These are phyloP conservation scores for Diaporthe longicolla DNA, from an alignment of 2,329 filamentous ascomycete genomes.

Conservation along the genomic window DNA sequence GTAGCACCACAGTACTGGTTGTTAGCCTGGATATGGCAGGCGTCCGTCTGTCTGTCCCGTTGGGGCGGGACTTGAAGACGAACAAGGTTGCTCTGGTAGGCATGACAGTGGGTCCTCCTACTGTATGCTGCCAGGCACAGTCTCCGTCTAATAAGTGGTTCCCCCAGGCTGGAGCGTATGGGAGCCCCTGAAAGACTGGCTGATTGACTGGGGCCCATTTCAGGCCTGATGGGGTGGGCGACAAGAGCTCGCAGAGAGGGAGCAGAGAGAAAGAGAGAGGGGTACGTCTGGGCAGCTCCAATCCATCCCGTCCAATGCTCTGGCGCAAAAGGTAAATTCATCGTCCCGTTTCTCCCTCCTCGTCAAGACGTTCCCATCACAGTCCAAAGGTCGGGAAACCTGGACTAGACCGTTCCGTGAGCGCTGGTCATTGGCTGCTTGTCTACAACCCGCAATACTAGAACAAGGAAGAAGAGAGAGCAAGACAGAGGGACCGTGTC, in stretches of 20 bases:
- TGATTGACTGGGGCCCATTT: constrained; percentile 17
- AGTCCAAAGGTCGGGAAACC: constrained; percentile 38
- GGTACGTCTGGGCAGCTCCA: constrained; percentile 11
- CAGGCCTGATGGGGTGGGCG: background rate
- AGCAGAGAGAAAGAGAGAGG: too few relatives aligned
- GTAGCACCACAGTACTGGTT: background rate
- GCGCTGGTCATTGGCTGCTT: constrained; percentile 29
- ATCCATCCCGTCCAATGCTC: background rate
- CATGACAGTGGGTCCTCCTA: constrained; percentile 16
- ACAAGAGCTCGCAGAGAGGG: background rate
- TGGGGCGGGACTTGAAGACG: constrained; percentile 19
- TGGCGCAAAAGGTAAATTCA: constrained; percentile 28
- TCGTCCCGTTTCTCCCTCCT: constrained; percentile 22
- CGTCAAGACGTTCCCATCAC: constrained; percentile 1
- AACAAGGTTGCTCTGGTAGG: background rate
- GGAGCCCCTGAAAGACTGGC: constrained; percentile 30
- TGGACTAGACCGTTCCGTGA: constrained; percentile 27
- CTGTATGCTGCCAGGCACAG: constrained; percentile 1
- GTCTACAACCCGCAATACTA: constrained; percentile 11
- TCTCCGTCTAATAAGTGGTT: constrained; percentile 28
- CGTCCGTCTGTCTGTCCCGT: constrained; percentile 4
- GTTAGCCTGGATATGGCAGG: background rate
- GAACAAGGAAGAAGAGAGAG: background rate
- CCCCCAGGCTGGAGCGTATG: constrained; percentile 15
- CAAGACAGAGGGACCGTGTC: constrained; percentile 14